Base-by-base conservation (phyloP, 2,329 filamentous ascomycete genomes). In the Verticillium dahliae region DNA sequence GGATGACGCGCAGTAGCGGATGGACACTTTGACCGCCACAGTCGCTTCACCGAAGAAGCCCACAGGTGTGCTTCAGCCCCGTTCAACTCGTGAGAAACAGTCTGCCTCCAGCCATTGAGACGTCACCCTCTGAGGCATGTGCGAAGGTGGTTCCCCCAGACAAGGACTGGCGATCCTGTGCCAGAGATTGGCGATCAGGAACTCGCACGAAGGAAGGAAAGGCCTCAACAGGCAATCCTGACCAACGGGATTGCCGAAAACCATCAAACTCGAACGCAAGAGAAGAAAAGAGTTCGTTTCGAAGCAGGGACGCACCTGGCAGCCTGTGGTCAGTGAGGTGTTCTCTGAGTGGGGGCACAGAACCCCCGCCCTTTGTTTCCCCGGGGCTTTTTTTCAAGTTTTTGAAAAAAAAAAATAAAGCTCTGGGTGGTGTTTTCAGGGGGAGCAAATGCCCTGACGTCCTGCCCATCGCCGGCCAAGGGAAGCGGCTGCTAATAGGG, bases 211-310 rank as follows among this genome's bases (percentile, higher is more conserved):
- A 15, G 55, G 33, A 57, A n/a, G 34, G 38, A 57, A 57, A 33
- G 22, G 35, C 18, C 55, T 31, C n/a, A 15, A 6, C 31, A 9
- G 9, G 34, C 55, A 18, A 27, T 9, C 15, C 33, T 38, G 15
- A 35, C 33, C 55, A 38, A 57, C 55, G 55, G 55, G 33, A 22
- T 57, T n/a, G 55, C 55, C 55, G 55, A 22, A 6, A 22, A 37
- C 31, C 15, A 38, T 22, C 34, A 22, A 57, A 33, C 55, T 38
- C 55, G 31, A 33, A 38, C 33, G 18, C 56, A 14, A 27, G 18
- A 58, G 27, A 45, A 58, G 56, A 14, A 58, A 58, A 50, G 57
- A 45, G 57, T 58, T 58, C 38, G 57, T 58, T 58, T 58, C 57
- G 45, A 58, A 52, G 15, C n/a, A 18, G 18, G 45, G 45, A n/a